Base-by-base conservation (phyloP, 352 stramenopile genomes). In the Thalassiosira allenii region DNA sequence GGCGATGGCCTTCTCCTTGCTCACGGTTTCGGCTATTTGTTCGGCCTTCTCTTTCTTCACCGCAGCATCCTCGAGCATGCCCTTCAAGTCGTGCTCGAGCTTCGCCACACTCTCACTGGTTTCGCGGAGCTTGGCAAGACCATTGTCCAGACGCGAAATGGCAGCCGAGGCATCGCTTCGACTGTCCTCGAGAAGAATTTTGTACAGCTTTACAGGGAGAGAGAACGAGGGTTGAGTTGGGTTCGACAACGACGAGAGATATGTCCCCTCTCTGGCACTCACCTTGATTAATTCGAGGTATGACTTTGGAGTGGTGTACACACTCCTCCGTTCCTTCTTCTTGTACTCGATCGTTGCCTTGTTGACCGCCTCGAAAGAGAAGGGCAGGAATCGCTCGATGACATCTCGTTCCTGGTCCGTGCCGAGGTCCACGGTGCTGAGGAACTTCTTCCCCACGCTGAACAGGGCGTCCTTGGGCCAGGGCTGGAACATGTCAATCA, bases 241-340 rank as follows among this genome's bases (percentile, higher is more conserved):
- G n/a, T n/a, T n/a, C n/a, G n/a, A n/a, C n/a, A n/a, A n/a, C n/a
- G n/a, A n/a, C n/a, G n/a, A n/a, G n/a, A n/a, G n/a, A n/a, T n/a
- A n/a, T n/a, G n/a, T n/a, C n/a, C n/a, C n/a, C n/a, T n/a, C n/a
- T n/a, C n/a, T n/a, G n/a, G n/a, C n/a, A n/a, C n/a, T n/a, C n/a
- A n/a, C n/a, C 40, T 90, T 94, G 62, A 99, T 99, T 12, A 99
- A 86, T 87, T 99, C 96, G 14, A 99, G 88, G 89, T 98, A 99
- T 74, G 94, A 98, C 88, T 99, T 99, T 9, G 97, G 97, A 17
- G 97, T 99, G 53, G 98, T 96, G 87, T 99, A 99, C 83, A 98
- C 98, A 94, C 97, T 98, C 3, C 97, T 93, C 0, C 96, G 88
- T 79, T 98, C 95, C 2, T 94, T 97, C 71, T 98, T 93, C 73